Conservation (phyloP, 371 early-diverging fungal species). For the Blakeslea trispora region DNA sequence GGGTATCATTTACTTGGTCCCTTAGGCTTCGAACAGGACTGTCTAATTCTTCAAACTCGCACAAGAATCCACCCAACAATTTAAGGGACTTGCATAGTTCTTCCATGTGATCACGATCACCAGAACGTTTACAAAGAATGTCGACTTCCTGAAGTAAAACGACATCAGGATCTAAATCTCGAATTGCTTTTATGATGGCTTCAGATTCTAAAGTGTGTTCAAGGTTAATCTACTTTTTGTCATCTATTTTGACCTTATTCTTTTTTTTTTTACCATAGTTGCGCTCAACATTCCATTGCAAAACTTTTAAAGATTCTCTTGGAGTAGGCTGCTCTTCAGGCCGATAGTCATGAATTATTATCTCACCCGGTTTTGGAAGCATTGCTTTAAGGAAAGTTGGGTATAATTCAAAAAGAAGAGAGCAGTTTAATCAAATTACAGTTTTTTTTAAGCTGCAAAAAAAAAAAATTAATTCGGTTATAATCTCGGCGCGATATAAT, state of each 20-base stretch:
- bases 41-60: slow-evolving; percentile 76
- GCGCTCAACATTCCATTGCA: slow-evolving; percentile 79
- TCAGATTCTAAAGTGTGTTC: slow-evolving; percentile 43
- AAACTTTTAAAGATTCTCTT: slow-evolving; percentile 23
- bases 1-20: slow-evolving; percentile 44
- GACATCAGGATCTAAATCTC: slow-evolving; percentile 67
- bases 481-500: too few species aligned
- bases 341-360: slow-evolving; percentile 53
- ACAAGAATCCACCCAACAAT: slow-evolving; percentile 69
- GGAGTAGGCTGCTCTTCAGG: slow-evolving; percentile 2
- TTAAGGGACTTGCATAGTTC: slow-evolving; percentile 53
- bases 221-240: too few species aligned
- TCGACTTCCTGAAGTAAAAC: slow-evolving; percentile 73
- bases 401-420: background rate
- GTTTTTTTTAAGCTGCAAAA: too few species aligned
- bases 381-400: too few species aligned
- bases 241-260: background rate
- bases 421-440: background rate
- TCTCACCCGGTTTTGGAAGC: slow-evolving; percentile 41
- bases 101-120: slow-evolving; percentile 60
- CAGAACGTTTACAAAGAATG: slow-evolving; percentile 71
- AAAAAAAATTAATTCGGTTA: too few species aligned
- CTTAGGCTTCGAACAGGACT: slow-evolving; percentile 54
- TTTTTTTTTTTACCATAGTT: slow-evolving; percentile 57
- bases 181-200: slow-evolving; percentile 55